phyloP scores from a whole-genome alignment of 306 rosid species.

The Cucurbita argyrosperma region DNA sequence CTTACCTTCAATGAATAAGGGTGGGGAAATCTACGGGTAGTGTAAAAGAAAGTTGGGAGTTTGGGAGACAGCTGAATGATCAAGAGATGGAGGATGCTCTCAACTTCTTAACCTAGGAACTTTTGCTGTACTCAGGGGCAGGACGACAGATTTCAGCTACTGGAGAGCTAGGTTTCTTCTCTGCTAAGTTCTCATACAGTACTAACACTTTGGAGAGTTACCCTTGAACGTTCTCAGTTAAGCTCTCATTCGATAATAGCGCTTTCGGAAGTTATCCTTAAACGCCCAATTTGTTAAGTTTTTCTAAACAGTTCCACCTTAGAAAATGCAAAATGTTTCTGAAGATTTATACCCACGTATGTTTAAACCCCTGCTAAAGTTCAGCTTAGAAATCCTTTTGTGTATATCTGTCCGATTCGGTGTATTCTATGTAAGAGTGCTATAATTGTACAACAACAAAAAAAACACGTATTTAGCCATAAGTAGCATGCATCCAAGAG shows the following conservation, averaged over 20 bases:
- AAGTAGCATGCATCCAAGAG: not conserved
- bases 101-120: not conserved
- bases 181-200: not conserved
- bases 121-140: not conserved
- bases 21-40: not conserved
- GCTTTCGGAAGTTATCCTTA: not conserved
- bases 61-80: not conserved
- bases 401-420: not conserved
- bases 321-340: not conserved
- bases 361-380: not conserved
- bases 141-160: not conserved
- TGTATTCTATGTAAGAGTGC: not conserved
- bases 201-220: not conserved
- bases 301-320: not conserved
- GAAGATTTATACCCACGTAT: not conserved
- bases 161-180: not conserved
- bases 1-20: not conserved
- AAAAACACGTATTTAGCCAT: not conserved
- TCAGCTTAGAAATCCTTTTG: not conserved
- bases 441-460: not conserved
- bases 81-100: not conserved
- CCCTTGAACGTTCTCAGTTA: not conserved
- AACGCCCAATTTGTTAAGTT: not conserved
- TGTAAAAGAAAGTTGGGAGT: not conserved
- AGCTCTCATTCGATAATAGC: not conserved